Percentiles rank a stretch among this genome's conserved stretches.
These are phyloP conservation scores for Colletotrichum sp. DNA, from an alignment of 2,329 filamentous ascomycete species.

Conservation along the genomic window DNA sequence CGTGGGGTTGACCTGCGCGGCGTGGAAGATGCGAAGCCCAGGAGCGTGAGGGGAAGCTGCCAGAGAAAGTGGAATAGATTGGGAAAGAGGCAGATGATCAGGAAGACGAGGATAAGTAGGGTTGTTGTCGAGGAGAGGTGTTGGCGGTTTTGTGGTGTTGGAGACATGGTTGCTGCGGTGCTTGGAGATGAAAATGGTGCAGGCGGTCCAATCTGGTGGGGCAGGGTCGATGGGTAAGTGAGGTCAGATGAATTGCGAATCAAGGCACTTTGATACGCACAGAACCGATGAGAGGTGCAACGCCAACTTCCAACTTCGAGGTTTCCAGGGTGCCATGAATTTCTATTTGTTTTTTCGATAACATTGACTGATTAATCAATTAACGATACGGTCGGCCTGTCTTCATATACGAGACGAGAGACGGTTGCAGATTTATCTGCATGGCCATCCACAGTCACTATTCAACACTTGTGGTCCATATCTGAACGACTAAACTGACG, in stretches of 20 bases:
- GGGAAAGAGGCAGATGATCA: slow-evolving; percentile 59
- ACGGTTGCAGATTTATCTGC: not conserved
- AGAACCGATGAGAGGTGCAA: not conserved
- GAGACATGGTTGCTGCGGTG: slow-evolving; percentile 39
- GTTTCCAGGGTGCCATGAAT: not conserved
- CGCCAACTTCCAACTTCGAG: not conserved
- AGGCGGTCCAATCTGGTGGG: slow-evolving; percentile 17
- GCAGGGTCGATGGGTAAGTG: slow-evolving; percentile 16
- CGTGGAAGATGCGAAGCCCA: slow-evolving; percentile 34
- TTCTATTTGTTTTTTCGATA: not conserved
- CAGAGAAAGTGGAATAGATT: slow-evolving; percentile 56
- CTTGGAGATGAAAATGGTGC: slow-evolving; percentile 5
- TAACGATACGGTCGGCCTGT: not conserved
- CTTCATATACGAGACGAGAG: not conserved
- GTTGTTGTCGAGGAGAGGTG: slow-evolving; percentile 45
- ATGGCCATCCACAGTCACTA: not conserved
- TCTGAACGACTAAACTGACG: not conserved
- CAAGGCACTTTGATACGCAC: not conserved
- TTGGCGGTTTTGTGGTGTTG: slow-evolving; percentile 36
- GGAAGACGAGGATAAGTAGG: slow-evolving; percentile 51
- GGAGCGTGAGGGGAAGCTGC: slow-evolving; percentile 50
- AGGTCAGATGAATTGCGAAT: slow-evolving; percentile 19
- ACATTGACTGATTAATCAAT: not conserved
- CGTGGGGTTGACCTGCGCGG: slow-evolving; percentile 26
- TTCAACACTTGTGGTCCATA: not conserved